A percentile compares a stretch with the other conserved stretches of the same genome.
Evolutionary conservation across 2,329 filamentous ascomycete genomes (phyloP).

Genomic region (Clarireedia hainanense): DNA sequence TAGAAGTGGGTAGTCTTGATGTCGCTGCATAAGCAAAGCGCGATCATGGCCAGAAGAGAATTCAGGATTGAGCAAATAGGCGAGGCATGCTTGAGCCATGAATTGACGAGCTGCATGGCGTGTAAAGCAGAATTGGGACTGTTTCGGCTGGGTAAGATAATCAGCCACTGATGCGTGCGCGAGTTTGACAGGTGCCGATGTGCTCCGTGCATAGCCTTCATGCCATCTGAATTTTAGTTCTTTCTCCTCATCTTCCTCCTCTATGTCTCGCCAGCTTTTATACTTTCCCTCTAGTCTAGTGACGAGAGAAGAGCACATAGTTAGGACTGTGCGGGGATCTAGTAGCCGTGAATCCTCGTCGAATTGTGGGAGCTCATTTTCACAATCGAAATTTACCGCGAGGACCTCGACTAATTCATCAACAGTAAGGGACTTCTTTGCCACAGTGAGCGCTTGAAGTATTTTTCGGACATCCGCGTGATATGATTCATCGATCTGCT

Average conservation of each 20-base stretch:
- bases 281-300: slow-evolving; percentile 1
- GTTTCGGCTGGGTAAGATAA: slow-evolving; percentile 14
- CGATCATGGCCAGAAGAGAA: slow-evolving; percentile 8
- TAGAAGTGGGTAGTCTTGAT: slow-evolving; percentile 13
- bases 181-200: slow-evolving; percentile 10
- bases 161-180: slow-evolving; percentile 20
- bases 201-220: neutral
- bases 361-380: slow-evolving; percentile 20
- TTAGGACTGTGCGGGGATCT: slow-evolving; percentile 26
- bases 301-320: slow-evolving; percentile 17
- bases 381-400: slow-evolving; percentile 22
- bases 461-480: slow-evolving; percentile 14
- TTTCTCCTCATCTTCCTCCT: neutral
- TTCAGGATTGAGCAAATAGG: slow-evolving; percentile 15
- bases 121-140: slow-evolving; percentile 14
- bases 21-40: neutral
- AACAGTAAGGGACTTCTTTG: slow-evolving; percentile 16
- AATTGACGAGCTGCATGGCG: slow-evolving; percentile 11
- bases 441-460: slow-evolving; percentile 23
- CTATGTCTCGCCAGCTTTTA: too few species aligned
- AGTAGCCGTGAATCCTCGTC: slow-evolving; percentile 29
- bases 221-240: neutral
- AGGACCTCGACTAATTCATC: slow-evolving; percentile 26
- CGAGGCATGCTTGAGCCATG: slow-evolving; percentile 14
- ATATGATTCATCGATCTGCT: slow-evolving; percentile 18